Conservation (phyloP, 176 grass and related monocot genomes). For the Triticum turgidum region DNA sequence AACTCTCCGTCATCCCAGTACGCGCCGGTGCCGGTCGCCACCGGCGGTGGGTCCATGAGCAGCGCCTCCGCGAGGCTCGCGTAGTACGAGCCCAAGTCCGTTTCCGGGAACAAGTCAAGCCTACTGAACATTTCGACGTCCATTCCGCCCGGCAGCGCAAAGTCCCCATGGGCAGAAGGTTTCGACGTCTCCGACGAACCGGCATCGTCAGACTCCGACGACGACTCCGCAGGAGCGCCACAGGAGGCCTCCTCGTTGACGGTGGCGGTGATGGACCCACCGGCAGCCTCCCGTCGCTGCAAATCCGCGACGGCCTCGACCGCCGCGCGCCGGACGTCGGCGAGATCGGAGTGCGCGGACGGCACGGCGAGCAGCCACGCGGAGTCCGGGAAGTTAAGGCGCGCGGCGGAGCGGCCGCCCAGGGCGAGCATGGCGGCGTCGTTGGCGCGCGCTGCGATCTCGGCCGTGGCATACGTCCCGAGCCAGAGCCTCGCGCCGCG, state of each 20-base stretch:
- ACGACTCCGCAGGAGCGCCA: background rate
- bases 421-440: slow-evolving; percentile 59
- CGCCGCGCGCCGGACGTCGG: slow-evolving; percentile 37
- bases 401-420: background rate
- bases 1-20: slow-evolving; percentile 22
- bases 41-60: slow-evolving; percentile 44
- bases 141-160: background rate
- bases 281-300: background rate
- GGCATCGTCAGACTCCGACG: background rate
- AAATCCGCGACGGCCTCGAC: slow-evolving; percentile 42
- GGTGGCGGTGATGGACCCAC: background rate
- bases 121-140: slow-evolving; percentile 4
- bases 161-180: background rate
- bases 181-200: background rate
- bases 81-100: slow-evolving; percentile 42
- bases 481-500: slow-evolving; percentile 69
- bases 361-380: slow-evolving; percentile 47
- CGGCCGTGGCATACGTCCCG: slow-evolving; percentile 62
- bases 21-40: background rate
- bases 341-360: slow-evolving; percentile 17
- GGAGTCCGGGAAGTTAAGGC: slow-evolving; percentile 71
- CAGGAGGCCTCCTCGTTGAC: background rate
- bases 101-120: slow-evolving; percentile 21
- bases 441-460: slow-evolving; percentile 66
- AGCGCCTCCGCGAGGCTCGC: slow-evolving; percentile 49